These are phyloP conservation scores for Kernera saxatilis DNA, from an alignment of 345 rosid genomes.

Conservation along the genomic window DNA sequence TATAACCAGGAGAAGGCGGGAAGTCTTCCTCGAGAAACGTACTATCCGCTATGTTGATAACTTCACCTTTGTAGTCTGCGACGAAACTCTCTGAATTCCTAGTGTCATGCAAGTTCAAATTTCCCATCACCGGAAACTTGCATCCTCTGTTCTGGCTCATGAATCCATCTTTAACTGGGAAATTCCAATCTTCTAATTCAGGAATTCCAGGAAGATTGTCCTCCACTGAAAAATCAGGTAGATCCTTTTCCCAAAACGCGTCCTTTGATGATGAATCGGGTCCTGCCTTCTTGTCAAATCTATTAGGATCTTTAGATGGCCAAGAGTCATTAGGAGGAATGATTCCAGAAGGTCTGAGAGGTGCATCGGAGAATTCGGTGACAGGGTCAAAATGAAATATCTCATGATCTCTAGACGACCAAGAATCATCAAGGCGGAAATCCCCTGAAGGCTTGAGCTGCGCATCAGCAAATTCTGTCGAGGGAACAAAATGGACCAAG, in stretches of 20 bases:
- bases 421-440: slow-evolving; percentile 30
- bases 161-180: slow-evolving; percentile 26
- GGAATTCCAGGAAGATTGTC: slow-evolving; percentile 31
- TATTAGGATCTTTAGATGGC: slow-evolving; percentile 36
- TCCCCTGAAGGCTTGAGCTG: slow-evolving; percentile 35
- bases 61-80: slow-evolving; percentile 52
- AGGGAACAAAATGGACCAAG: slow-evolving; percentile 34
- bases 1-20: slow-evolving; percentile 30
- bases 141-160: slow-evolving; percentile 32
- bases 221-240: slow-evolving; percentile 23
- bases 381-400: slow-evolving; percentile 36
- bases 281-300: slow-evolving; percentile 27
- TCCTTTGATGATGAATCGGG: slow-evolving; percentile 36
- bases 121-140: slow-evolving; percentile 22
- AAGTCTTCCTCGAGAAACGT: slow-evolving; percentile 31
- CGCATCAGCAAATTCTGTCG: slow-evolving; percentile 32
- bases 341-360: slow-evolving; percentile 27
- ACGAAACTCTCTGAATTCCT: slow-evolving; percentile 30
- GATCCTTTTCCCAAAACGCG: slow-evolving; percentile 35
- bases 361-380: slow-evolving; percentile 31
- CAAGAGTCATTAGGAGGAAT: slow-evolving; percentile 32
- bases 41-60: slow-evolving; percentile 40
- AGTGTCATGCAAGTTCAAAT: slow-evolving; percentile 27
- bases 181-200: slow-evolving; percentile 24
- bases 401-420: slow-evolving; percentile 40